Evolutionary conservation across 352 stramenopile species (phyloP), one percentile per base, ranked within the genome.

Genomic region (Thraustotheca clavata): DNA sequence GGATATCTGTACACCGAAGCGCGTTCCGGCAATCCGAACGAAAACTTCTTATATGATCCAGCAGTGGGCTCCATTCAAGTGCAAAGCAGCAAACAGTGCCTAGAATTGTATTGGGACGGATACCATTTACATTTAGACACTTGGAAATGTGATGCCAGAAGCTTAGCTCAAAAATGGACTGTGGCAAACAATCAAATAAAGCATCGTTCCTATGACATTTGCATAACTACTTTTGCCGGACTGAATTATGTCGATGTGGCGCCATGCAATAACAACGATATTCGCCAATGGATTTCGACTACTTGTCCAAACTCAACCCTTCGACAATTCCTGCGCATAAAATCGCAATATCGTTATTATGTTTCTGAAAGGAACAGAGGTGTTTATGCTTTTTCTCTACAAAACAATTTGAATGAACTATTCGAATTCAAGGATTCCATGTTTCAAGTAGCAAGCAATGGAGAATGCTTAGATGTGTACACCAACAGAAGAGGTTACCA

Each of bases 381-480:
- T 9, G 43, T 52, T 9, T 31, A 35, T 31, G 43, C 43, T 2
- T 35, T 35, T 6, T 9, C 11, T 24, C 43, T 31, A 1, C 2
- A 3, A 11, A 18, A 31, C 43, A 11, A 11, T 11, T 52, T 24
- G 43, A 52, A 24, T 31, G 43, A 52, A 31, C 43, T 52, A 24
- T 52, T 24, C 24, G 43, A 52, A 7, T 14, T 52, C 43, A 18
- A 9, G 11, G 43, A 31, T 31, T 9, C 14, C 11, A 11, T 14
- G 2, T 11, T 52, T 11, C 43, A 38, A 16, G n/a, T 14, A 16
- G n/a, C n/a, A 18, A 46, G 26, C 27, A 46, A 16, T 24, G 76
- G 74, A 12, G 46, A 70, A 46, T 73, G 68, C 46, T 65, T 73
- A 1, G 68, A 73, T 31, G 68, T 65, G 2, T 55, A 68, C 62